Conservation (phyloP, 768 basidiomycete genomes). For the Termitomyces eurrhizus region DNA sequence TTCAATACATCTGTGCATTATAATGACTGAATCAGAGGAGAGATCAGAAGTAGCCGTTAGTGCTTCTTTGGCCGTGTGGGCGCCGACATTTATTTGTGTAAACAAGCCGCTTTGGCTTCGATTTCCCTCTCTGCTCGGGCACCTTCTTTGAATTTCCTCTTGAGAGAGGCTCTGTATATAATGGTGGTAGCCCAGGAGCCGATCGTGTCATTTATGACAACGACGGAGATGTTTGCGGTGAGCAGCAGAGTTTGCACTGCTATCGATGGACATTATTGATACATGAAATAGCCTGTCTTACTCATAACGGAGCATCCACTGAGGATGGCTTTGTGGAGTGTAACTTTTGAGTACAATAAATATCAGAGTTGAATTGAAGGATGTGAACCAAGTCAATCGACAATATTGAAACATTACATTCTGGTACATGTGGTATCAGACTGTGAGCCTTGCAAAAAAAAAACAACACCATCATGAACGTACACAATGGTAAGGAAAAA, state of each 20-base stretch:
- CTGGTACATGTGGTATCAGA: background rate
- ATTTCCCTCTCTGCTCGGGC: conserved; percentile 20
- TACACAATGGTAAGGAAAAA: background rate
- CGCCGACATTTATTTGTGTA: conserved; percentile 31
- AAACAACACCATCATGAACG: conserved; percentile 18
- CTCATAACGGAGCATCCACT: conserved; percentile 23
- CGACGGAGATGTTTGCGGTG: conserved; percentile 22
- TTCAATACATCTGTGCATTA: background rate
- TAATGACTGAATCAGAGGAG: background rate
- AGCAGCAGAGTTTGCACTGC: conserved; percentile 2
- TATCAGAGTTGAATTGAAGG: background rate
- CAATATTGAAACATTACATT: background rate
- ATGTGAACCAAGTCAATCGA: background rate
- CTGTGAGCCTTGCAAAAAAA: background rate
- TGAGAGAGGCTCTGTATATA: conserved; percentile 18
- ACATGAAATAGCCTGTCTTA: conserved; percentile 22
- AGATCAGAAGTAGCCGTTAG: conserved; percentile 22
- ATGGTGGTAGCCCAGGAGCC: conserved; percentile 24
- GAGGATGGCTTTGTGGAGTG: conserved; percentile 24
- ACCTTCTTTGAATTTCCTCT: conserved; percentile 26
- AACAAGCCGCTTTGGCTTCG: conserved; percentile 30
- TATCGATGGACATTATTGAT: conserved; percentile 1
- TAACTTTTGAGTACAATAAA: conserved; percentile 14
- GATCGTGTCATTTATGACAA: conserved; percentile 28
- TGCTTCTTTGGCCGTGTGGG: conserved; percentile 35